Percentiles rank a stretch among this genome's conserved stretches.
phyloP scores from a whole-genome alignment of 306 rosid genomes.

The Cicer yamashitae region DNA sequence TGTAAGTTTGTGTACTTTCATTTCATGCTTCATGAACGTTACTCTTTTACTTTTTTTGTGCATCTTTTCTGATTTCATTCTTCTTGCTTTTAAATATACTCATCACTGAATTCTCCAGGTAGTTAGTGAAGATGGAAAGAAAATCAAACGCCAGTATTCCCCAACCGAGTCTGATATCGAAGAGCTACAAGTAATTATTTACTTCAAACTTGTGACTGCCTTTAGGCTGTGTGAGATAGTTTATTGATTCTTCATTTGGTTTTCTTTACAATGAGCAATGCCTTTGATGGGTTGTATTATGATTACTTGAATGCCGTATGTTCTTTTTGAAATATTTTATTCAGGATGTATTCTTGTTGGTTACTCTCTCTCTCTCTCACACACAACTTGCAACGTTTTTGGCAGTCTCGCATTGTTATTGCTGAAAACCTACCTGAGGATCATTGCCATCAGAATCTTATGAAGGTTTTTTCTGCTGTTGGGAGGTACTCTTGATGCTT shows the following conservation, averaged over 20 bases:
- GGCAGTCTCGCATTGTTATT: slow-evolving; percentile 85
- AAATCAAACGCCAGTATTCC: slow-evolving; percentile 77
- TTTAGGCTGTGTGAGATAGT: slow-evolving; percentile 28
- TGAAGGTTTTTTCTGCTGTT: slow-evolving; percentile 89
- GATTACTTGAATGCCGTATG: background rate
- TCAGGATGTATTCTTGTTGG: slow-evolving; percentile 31
- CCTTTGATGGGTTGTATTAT: slow-evolving; percentile 27
- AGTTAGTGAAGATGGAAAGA: slow-evolving; percentile 94
- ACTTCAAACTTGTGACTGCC: slow-evolving; percentile 27
- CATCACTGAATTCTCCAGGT: slow-evolving; percentile 60
- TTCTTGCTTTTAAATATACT: slow-evolving; percentile 30
- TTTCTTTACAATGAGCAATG: slow-evolving; percentile 22
- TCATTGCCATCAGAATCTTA: slow-evolving; percentile 98
- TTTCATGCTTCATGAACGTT: slow-evolving; percentile 31
- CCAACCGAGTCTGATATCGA: slow-evolving; percentile 81
- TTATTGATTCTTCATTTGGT: slow-evolving; percentile 34
- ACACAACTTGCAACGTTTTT: slow-evolving; percentile 34
- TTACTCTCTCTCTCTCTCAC: slow-evolving; percentile 15
- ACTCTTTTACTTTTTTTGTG: background rate
- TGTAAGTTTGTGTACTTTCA: slow-evolving; percentile 58
- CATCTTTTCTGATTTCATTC: slow-evolving; percentile 30
- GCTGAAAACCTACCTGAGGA: slow-evolving; percentile 99
- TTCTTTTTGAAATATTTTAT: slow-evolving; percentile 30
- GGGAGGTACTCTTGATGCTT: slow-evolving; percentile 73
- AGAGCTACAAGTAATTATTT: slow-evolving; percentile 81